These are phyloP conservation scores for Termitomyces sp. DNA, from an alignment of 768 basidiomycete species.

Conservation along the genomic window DNA sequence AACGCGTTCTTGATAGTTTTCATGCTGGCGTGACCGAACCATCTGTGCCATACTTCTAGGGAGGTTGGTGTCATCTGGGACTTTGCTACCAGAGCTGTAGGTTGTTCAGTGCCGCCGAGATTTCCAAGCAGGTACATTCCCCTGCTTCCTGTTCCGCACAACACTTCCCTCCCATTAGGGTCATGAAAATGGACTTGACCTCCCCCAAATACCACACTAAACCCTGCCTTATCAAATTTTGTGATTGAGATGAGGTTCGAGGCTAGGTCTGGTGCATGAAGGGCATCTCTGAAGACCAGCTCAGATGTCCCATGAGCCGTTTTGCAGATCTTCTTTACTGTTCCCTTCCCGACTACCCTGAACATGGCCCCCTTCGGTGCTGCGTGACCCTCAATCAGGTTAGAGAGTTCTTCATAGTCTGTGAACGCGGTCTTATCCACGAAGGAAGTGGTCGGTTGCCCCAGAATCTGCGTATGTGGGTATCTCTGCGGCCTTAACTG, in stretches of 20 bases:
- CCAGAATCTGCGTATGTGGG: too few species aligned
- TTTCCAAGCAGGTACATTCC: background rate
- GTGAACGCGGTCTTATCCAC: background rate
- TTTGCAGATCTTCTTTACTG: too few species aligned
- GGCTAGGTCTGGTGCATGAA: background rate
- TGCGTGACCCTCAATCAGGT: background rate
- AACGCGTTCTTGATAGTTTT: too few species aligned
- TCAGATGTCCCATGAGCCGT: too few species aligned
- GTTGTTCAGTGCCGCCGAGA: background rate
- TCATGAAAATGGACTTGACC: background rate
- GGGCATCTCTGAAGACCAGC: too few species aligned
- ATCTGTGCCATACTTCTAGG: background rate
- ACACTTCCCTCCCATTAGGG: background rate
- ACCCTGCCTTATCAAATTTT: too few species aligned
- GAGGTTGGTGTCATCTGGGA: background rate
- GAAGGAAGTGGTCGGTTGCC: too few species aligned
- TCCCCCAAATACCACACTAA: too few species aligned
- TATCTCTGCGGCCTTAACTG: background rate
- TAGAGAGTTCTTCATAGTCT: background rate
- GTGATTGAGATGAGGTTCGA: too few species aligned
- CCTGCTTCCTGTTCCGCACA: background rate
- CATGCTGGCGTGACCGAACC: background rate
- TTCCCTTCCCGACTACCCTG: background rate
- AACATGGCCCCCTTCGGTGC: too few species aligned
- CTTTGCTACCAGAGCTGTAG: background rate